Evolutionary conservation across 2,329 filamentous ascomycete species (phyloP).

Genomic region (Ascochyta clinopodiicola): DNA sequence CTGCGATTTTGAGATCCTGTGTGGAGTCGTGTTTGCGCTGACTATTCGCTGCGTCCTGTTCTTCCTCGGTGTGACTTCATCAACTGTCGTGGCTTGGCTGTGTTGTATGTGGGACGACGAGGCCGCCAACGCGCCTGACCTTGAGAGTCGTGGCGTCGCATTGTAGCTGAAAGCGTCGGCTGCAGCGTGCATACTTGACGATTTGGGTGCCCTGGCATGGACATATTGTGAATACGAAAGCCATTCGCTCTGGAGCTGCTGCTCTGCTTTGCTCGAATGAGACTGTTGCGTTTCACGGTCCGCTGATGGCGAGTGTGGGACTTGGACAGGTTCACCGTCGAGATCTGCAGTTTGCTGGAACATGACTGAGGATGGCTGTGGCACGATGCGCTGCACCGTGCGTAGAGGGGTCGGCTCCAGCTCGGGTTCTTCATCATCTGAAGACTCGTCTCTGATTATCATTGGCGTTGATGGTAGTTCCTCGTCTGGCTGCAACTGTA

Average conservation of each 20-base stretch:
- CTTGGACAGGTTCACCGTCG: slow-evolving; percentile 29
- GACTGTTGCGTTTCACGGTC: slow-evolving; percentile 36
- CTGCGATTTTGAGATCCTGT: slow-evolving; percentile 27
- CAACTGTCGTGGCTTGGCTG: slow-evolving; percentile 46
- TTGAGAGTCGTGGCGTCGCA: slow-evolving; percentile 23
- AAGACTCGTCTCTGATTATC: slow-evolving; percentile 31
- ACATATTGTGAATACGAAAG: slow-evolving; percentile 42
- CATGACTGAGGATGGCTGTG: slow-evolving; percentile 2
- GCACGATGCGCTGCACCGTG: not conserved
- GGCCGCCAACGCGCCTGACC: not conserved
- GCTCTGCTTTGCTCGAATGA: slow-evolving; percentile 42
- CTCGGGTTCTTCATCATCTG: slow-evolving; percentile 24
- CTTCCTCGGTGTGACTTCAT: slow-evolving; percentile 33
- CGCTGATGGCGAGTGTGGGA: slow-evolving; percentile 29
- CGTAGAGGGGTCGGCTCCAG: slow-evolving; percentile 11
- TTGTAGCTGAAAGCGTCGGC: slow-evolving; percentile 38
- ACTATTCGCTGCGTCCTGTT: slow-evolving; percentile 14
- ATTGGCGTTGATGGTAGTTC: slow-evolving; percentile 35
- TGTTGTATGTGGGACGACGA: slow-evolving; percentile 7
- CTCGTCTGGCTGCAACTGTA: slow-evolving; percentile 18
- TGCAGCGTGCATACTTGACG: slow-evolving; percentile 39
- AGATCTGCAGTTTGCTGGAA: slow-evolving; percentile 25
- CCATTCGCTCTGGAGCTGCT: slow-evolving; percentile 42
- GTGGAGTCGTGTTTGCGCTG: slow-evolving; percentile 34
- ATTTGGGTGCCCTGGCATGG: slow-evolving; percentile 17